Evolutionary conservation across 371 early-diverging fungal species (phyloP).

Genomic region (Rhizopus stolonifer): DNA sequence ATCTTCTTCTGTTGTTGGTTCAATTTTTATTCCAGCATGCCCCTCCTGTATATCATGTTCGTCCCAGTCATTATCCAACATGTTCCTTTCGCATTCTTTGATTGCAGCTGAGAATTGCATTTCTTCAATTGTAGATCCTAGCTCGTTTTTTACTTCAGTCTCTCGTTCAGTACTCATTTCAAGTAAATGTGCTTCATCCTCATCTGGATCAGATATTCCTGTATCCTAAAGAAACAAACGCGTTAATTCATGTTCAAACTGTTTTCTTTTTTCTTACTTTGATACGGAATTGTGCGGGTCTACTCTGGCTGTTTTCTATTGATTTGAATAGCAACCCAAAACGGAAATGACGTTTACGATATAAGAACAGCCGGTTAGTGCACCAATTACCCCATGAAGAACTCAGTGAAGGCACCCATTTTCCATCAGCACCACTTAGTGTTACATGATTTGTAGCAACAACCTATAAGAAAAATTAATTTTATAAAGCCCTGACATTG

Average conservation of each 20-base stretch:
- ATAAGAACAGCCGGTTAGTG: conserved; percentile 21
- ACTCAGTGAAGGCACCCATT: conserved; percentile 22
- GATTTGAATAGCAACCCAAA: conserved; percentile 22
- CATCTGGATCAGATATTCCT: conserved; percentile 19
- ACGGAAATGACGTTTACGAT: conserved; percentile 4
- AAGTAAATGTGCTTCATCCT: conserved; percentile 2
- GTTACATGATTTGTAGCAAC: conserved; percentile 26
- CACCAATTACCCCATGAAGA: conserved; percentile 22
- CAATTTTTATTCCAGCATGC: neutral
- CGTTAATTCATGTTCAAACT: too few relatives aligned
- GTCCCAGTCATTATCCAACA: neutral
- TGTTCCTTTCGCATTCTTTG: neutral
- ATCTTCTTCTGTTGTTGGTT: neutral
- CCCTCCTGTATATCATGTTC: neutral
- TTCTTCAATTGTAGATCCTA: conserved; percentile 1
- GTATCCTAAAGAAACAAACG: neutral
- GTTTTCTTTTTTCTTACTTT: too few relatives aligned
- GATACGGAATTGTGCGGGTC: conserved; percentile 18
- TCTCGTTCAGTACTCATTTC: neutral
- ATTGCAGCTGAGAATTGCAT: neutral
- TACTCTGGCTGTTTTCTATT: neutral
- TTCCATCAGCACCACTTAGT: conserved; percentile 1
- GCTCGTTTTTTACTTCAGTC: neutral
- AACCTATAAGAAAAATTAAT: conserved; percentile 3
- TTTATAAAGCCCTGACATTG: too few relatives aligned